Evolutionary conservation across 441 rosid genomes (phyloP).

Genomic region (Manihot esculenta): DNA sequence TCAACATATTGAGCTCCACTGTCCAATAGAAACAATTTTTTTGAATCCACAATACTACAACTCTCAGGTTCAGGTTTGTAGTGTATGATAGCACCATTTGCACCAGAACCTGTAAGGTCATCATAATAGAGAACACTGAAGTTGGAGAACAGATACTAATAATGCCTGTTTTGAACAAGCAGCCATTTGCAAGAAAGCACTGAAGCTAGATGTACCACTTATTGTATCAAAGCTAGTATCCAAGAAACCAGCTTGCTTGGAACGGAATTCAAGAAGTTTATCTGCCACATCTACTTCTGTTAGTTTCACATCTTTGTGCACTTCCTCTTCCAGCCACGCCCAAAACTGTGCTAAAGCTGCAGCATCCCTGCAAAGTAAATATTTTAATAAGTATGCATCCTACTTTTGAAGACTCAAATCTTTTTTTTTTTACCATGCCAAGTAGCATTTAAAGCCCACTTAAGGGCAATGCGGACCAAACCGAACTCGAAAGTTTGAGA

Average conservation of each 20-base stretch:
- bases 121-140: slow-evolving; percentile 14
- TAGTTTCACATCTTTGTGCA: slow-evolving; percentile 52
- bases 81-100: slow-evolving; percentile 96
- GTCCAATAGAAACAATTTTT: slow-evolving; percentile 78
- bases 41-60: slow-evolving; percentile 74
- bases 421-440: too few relatives aligned
- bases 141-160: slow-evolving; percentile 11
- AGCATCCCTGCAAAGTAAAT: slow-evolving; percentile 71
- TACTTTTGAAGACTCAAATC: too few relatives aligned
- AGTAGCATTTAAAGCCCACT: too few relatives aligned
- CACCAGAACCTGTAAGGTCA: slow-evolving; percentile 75
- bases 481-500: too few relatives aligned
- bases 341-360: slow-evolving; percentile 92
- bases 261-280: slow-evolving; percentile 84
- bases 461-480: too few relatives aligned
- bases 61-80: slow-evolving; percentile 84
- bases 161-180: neutral
- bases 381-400: slow-evolving; percentile 10
- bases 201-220: slow-evolving; percentile 57
- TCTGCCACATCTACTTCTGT: slow-evolving; percentile 93
- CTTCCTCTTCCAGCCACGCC: slow-evolving; percentile 92
- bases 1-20: slow-evolving; percentile 97
- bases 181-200: slow-evolving; percentile 20
- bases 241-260: slow-evolving; percentile 74
- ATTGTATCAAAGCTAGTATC: slow-evolving; percentile 98